Conservation (phyloP, 495 filamentous ascomycete genomes). For the Penicillium egyptiacum region DNA sequence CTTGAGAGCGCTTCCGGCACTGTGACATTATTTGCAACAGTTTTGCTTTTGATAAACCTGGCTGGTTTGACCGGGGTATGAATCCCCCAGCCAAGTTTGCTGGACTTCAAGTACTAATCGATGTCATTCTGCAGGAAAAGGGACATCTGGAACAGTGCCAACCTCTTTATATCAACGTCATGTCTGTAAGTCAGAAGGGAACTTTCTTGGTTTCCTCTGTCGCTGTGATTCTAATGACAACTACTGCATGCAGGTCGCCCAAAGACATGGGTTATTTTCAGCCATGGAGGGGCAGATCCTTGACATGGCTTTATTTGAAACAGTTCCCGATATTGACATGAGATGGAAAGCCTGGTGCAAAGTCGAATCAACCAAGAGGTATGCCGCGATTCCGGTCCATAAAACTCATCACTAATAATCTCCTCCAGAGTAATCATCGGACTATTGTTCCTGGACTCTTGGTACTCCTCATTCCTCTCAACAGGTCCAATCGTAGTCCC, state of each 20-base stretch:
- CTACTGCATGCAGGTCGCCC: conserved; percentile 43
- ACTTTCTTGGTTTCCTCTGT: not conserved
- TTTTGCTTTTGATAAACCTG: conserved; percentile 48
- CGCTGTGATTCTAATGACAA: conserved; percentile 3
- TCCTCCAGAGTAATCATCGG: conserved; percentile 42
- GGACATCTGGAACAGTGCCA: conserved; percentile 47
- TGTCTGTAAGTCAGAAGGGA: conserved; percentile 39
- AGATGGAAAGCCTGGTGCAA: conserved; percentile 56
- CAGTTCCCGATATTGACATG: conserved; percentile 46
- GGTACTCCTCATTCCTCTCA: conserved; percentile 51
- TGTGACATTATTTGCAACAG: conserved; percentile 48
- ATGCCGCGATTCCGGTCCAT: not conserved
- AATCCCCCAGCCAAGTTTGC: not conserved
- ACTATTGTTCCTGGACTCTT: conserved; percentile 51
- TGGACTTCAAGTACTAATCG: conserved; percentile 16
- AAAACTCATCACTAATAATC: not conserved
- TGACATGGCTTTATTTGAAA: conserved; percentile 47
- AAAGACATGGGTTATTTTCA: conserved; percentile 53
- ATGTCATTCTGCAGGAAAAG: conserved; percentile 35
- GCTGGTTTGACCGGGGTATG: conserved; percentile 53
- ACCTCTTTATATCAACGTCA: conserved; percentile 52
- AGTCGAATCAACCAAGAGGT: conserved; percentile 53
- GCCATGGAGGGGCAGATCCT: conserved; percentile 47
- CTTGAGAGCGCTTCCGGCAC: conserved; percentile 38
- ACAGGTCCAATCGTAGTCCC: conserved; percentile 49